These are phyloP conservation scores for Xylaria grammica DNA, from an alignment of 495 filamentous ascomycete genomes.

Conservation along the genomic window DNA sequence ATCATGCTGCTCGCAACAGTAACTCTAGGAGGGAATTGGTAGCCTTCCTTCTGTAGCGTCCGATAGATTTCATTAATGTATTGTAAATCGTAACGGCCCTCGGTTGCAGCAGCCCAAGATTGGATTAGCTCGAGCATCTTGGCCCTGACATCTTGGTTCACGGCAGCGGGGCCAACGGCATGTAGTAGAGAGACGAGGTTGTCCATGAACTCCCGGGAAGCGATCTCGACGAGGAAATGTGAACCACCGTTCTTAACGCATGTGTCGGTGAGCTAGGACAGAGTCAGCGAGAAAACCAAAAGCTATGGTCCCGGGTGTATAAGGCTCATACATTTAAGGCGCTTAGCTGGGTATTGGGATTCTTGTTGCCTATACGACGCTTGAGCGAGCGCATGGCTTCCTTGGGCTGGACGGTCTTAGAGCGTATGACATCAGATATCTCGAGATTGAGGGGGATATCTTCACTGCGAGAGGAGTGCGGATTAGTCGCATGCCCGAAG, in stretches of 20 bases:
- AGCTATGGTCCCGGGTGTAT: not conserved
- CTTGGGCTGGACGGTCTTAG: conserved; percentile 94
- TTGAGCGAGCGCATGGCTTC: conserved; percentile 97
- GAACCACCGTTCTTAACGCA: conserved; percentile 97
- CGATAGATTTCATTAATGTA: conserved; percentile 90
- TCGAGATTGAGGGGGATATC: conserved; percentile 97
- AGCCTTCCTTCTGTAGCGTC: conserved; percentile 81
- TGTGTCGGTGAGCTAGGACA: conserved; percentile 79
- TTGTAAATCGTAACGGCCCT: conserved; percentile 79
- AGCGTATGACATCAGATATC: conserved; percentile 94
- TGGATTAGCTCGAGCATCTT: conserved; percentile 95
- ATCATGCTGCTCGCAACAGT: conserved; percentile 92
- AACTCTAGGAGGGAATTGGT: conserved; percentile 85
- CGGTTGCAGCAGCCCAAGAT: conserved; percentile 87
- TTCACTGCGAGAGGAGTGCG: conserved; percentile 64
- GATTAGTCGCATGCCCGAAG: conserved; percentile 20
- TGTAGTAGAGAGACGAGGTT: conserved; percentile 90
- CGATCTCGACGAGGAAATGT: conserved; percentile 95
- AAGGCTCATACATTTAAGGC: conserved; percentile 74
- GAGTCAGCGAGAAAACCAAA: conserved; percentile 41
- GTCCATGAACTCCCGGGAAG: conserved; percentile 97
- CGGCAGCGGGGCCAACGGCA: conserved; percentile 71
- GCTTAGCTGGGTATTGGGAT: conserved; percentile 93
- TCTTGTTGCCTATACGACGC: conserved; percentile 90
- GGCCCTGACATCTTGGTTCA: conserved; percentile 82